phyloP scores from a whole-genome alignment of 2,329 filamentous ascomycete genomes.

The Colletotrichum cuscutae region DNA sequence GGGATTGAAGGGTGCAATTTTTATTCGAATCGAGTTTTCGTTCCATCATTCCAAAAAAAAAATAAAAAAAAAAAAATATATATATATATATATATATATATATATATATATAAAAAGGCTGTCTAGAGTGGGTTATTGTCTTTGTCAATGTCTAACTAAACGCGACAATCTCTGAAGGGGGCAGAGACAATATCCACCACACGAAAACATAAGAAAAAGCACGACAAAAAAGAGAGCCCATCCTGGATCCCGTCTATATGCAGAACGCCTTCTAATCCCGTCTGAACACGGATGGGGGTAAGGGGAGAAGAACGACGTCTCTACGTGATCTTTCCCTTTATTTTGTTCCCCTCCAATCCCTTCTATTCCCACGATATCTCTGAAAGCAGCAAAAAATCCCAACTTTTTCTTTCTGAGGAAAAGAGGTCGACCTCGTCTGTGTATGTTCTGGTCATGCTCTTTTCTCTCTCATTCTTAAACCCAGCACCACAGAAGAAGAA shows the following conservation, averaged over 20 bases:
- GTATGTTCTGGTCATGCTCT: not conserved
- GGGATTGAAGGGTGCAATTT: not conserved
- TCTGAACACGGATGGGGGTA: not conserved
- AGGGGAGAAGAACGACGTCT: not conserved
- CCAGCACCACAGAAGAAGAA: slow-evolving; percentile 8
- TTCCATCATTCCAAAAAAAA: slow-evolving; percentile 25
- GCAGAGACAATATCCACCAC: not conserved
- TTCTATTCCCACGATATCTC: slow-evolving; percentile 8
- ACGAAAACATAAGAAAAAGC: not conserved
- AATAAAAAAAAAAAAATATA: no score
- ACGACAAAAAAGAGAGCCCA: not conserved
- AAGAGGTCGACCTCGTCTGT: not conserved
- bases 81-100: no score
- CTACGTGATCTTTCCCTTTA: not conserved
- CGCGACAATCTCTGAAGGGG: not conserved
- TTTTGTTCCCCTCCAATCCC: no score
- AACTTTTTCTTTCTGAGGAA: not conserved
- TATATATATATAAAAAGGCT: no score
- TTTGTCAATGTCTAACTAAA: slow-evolving; percentile 2
- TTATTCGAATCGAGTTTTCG: slow-evolving; percentile 1
- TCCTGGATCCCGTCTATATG: slow-evolving; percentile 30
- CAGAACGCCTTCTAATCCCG: slow-evolving; percentile 29
- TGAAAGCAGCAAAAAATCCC: slow-evolving; percentile 8
- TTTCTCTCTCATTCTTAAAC: slow-evolving; percentile 9
- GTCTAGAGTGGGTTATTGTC: slow-evolving; percentile 12